phyloP scores from a whole-genome alignment of 495 filamentous ascomycete species.

The Podospora australis region DNA sequence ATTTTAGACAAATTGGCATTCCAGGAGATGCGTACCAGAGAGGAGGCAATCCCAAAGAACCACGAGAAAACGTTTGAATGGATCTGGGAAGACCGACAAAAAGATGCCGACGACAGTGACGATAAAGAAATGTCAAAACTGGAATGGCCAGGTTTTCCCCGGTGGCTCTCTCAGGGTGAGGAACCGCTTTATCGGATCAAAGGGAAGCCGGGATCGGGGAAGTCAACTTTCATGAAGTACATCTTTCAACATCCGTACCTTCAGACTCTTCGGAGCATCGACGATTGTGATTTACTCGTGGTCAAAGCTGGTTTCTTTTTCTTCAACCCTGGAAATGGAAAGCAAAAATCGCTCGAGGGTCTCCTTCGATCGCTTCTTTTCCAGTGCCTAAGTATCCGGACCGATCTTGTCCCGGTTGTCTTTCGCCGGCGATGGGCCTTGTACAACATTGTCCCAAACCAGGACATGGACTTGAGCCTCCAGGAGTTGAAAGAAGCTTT shows the following conservation, averaged over 20 bases:
- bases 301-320: background rate
- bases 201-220: background rate
- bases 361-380: background rate
- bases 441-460: background rate
- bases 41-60: background rate
- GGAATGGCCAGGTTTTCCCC: background rate
- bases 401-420: background rate
- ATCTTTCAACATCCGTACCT: background rate
- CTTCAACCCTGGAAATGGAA: background rate
- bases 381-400: background rate
- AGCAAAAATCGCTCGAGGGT: background rate
- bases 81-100: background rate
- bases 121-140: no score
- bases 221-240: background rate
- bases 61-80: background rate
- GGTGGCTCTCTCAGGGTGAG: background rate
- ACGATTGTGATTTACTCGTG: background rate
- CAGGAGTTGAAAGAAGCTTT: background rate
- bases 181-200: background rate
- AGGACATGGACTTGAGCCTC: background rate
- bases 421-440: background rate
- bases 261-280: background rate
- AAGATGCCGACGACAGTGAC: background rate
- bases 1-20: background rate
- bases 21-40: background rate